These are phyloP conservation scores for Picochlorum sp. DNA, from an alignment of 139 green algal genomes.

Conservation along the genomic window DNA sequence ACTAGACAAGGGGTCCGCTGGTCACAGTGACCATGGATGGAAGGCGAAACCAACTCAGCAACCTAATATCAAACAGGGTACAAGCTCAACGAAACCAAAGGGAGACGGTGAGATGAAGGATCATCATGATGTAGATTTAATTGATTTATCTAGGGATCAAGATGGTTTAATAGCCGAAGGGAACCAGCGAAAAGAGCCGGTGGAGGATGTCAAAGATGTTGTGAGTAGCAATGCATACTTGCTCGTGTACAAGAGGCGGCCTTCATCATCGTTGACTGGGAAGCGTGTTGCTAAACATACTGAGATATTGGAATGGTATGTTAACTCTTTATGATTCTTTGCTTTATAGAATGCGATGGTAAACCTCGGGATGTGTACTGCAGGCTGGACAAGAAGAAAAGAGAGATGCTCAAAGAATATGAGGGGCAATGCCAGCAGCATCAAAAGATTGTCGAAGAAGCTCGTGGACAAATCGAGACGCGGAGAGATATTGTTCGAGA, in stretches of 20 bases:
- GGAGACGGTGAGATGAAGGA: neutral
- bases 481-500: neutral
- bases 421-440: neutral
- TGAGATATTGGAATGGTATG: no score
- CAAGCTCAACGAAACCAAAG: neutral
- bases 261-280: no score
- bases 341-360: no score
- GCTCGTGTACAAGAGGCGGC: constrained; percentile 47
- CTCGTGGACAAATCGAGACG: neutral
- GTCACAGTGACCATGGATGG: constrained; percentile 36
- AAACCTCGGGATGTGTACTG: no score
- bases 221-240: constrained; percentile 63
- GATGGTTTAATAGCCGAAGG: no score
- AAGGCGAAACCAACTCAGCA: constrained; percentile 7
- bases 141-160: neutral
- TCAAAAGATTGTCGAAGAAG: constrained; percentile 8
- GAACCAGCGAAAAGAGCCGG: neutral
- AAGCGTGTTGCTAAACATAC: no score
- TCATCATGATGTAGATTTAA: neutral
- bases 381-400: neutral
- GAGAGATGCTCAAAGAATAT: neutral
- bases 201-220: constrained; percentile 14
- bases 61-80: neutral
- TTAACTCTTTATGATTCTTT: no score
- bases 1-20: constrained; percentile 39